Conservation (phyloP, 331 rosid species). For the Acacia pycnantha region DNA sequence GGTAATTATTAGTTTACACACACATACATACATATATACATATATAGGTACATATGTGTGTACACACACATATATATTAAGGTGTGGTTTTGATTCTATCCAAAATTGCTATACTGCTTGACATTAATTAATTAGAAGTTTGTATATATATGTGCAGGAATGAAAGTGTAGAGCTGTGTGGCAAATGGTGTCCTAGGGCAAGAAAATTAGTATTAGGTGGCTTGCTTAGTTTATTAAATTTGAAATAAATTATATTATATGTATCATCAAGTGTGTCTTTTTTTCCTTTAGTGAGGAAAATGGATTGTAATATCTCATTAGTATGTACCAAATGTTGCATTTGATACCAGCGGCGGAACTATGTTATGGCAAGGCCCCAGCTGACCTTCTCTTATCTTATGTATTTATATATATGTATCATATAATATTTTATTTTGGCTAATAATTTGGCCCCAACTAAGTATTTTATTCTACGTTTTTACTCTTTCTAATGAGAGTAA, state of each 20-base stretch:
- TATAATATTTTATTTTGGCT: no score
- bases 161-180: slow-evolving; percentile 26
- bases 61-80: background rate
- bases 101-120: background rate
- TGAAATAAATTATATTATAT: slow-evolving; percentile 15
- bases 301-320: slow-evolving; percentile 5
- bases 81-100: background rate
- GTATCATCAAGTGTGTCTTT: background rate
- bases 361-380: no score
- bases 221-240: background rate
- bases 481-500: no score
- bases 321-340: slow-evolving; percentile 4
- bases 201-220: slow-evolving; percentile 17
- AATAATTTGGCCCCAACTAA: no score
- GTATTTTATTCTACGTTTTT: no score
- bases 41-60: no score
- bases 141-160: slow-evolving; percentile 40
- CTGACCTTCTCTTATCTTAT: no score
- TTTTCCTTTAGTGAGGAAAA: slow-evolving; percentile 20
- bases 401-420: no score
- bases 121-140: background rate
- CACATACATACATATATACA: no score
- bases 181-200: slow-evolving; percentile 24
- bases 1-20: slow-evolving; percentile 14
- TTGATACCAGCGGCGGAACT: no score